These are phyloP conservation scores for Botrytis aclada DNA, from an alignment of 2,329 filamentous ascomycete species.

Conservation along the genomic window DNA sequence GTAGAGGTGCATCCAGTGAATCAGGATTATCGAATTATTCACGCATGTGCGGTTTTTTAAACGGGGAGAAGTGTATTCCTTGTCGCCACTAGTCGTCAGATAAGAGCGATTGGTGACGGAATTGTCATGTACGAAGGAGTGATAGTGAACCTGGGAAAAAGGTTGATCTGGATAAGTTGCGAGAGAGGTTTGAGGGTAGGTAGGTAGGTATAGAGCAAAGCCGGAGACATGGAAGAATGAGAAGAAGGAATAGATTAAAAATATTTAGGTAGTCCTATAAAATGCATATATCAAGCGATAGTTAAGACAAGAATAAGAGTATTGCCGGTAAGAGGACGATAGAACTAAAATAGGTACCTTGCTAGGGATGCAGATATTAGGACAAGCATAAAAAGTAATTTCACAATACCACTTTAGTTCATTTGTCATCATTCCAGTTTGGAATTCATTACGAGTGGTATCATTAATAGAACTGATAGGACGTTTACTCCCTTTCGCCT, in stretches of 20 bases:
- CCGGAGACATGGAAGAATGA: neutral
- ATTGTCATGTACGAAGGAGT: neutral
- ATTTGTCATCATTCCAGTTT: neutral
- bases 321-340: neutral
- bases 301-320: too few species aligned
- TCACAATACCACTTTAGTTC: neutral
- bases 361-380: neutral
- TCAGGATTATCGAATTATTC: neutral
- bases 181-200: too few species aligned
- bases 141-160: neutral
- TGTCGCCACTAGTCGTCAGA: neutral
- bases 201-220: too few species aligned
- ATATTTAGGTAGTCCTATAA: too few species aligned
- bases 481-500: neutral
- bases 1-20: neutral
- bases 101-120: conserved; percentile 14
- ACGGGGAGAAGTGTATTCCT: neutral
- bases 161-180: neutral
- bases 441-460: too few species aligned
- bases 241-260: too few species aligned
- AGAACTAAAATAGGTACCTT: neutral
- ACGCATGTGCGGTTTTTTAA: neutral
- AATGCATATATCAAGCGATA: too few species aligned
- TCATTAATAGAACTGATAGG: too few species aligned
- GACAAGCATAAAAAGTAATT: neutral